Conservation (phyloP, 2,329 filamentous ascomycete species). For the Cordyceps militaris region DNA sequence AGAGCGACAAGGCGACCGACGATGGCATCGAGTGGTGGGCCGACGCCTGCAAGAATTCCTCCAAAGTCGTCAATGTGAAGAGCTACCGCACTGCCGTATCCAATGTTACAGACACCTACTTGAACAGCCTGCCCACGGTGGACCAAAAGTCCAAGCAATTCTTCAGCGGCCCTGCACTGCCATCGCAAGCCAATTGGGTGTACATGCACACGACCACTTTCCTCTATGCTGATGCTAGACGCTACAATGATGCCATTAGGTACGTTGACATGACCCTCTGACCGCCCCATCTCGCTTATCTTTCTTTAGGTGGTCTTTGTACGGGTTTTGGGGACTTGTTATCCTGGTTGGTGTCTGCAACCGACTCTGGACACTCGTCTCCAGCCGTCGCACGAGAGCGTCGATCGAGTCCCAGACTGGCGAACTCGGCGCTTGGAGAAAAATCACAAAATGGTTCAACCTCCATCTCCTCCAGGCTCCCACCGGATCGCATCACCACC, state of each 20-base stretch:
- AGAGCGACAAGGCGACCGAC: constrained; percentile 10
- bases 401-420: neutral
- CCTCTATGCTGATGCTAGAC: constrained; percentile 11
- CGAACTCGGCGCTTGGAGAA: neutral
- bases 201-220: constrained; percentile 8
- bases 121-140: constrained; percentile 14
- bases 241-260: constrained; percentile 12
- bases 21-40: constrained; percentile 17
- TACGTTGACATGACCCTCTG: neutral
- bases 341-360: constrained; percentile 11
- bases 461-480: constrained; percentile 14
- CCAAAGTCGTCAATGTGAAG: constrained; percentile 13
- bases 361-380: constrained; percentile 8
- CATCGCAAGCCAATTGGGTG: constrained; percentile 13
- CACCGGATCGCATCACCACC: constrained; percentile 15
- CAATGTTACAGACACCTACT: constrained; percentile 14
- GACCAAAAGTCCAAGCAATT: constrained; percentile 11
- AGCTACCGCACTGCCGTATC: constrained; percentile 11
- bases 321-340: constrained; percentile 16
- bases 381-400: neutral
- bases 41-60: constrained; percentile 16
- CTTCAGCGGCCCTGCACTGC: constrained; percentile 10
- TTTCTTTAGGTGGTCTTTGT: constrained; percentile 12
- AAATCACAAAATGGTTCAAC: constrained; percentile 4
- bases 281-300: neutral